Conservation (phyloP, 179 eudicot genomes). For the Heliamphora pulchella region DNA sequence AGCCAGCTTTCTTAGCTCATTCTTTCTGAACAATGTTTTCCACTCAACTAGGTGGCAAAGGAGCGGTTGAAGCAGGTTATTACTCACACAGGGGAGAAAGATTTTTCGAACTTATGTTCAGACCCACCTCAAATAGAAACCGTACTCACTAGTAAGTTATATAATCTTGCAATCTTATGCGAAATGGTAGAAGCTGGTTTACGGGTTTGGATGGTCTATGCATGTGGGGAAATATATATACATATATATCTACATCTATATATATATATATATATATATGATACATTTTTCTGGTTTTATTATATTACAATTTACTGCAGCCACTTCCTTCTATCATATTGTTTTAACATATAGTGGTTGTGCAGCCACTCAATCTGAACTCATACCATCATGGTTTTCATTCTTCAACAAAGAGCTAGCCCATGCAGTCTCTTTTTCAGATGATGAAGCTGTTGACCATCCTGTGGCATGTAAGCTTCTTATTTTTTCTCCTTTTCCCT, state of each 20-base stretch:
- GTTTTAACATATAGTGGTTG: conserved; percentile 5
- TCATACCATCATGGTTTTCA: conserved; percentile 78
- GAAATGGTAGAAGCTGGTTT: neutral
- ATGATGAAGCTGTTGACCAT: conserved; percentile 96
- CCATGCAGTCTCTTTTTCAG: conserved; percentile 74
- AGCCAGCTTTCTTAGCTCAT: conserved; percentile 16
- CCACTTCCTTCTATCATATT: neutral
- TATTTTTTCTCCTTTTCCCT: neutral
- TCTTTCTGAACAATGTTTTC: conserved; percentile 26
- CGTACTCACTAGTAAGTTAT: conserved; percentile 50
- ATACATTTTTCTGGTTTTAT: neutral
- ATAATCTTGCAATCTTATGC: neutral
- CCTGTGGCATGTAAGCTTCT: conserved; percentile 79
- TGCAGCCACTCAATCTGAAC: conserved; percentile 55
- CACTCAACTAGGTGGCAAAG: conserved; percentile 59
- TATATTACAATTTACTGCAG: neutral
- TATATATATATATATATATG: too few species aligned
- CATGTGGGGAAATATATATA: neutral
- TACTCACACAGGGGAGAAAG: conserved; percentile 60
- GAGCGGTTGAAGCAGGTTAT: conserved; percentile 64
- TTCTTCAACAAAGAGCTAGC: conserved; percentile 83
- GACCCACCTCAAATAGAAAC: conserved; percentile 47
- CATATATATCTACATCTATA: too few species aligned
- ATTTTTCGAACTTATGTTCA: conserved; percentile 32
- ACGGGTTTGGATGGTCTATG: neutral